phyloP scores from a whole-genome alignment of 2,329 filamentous ascomycete genomes.

The Raffaelea arxii region DNA sequence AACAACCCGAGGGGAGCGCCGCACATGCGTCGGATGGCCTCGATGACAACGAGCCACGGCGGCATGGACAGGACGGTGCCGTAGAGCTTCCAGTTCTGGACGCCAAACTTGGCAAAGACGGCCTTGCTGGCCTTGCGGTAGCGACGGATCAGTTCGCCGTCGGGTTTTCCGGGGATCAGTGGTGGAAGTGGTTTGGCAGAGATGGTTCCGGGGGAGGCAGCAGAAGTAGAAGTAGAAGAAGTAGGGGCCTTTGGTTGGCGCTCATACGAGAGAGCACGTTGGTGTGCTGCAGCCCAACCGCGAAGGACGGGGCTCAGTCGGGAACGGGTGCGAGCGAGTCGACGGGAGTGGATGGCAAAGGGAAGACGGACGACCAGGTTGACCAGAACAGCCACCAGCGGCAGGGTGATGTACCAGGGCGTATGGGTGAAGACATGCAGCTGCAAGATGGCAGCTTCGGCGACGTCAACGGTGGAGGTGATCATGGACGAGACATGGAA shows the following conservation, averaged over 20 bases:
- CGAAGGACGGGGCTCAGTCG: constrained; percentile 21
- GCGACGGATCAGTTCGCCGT: constrained; percentile 19
- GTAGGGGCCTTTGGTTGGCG: no score
- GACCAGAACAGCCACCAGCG: constrained; percentile 34
- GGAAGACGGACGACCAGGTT: constrained; percentile 35
- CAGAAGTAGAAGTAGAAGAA: no score
- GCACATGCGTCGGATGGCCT: constrained; percentile 38
- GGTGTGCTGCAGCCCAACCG: constrained; percentile 23
- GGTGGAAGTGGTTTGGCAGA: no score
- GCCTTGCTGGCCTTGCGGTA: constrained; percentile 13
- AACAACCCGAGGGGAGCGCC: constrained; percentile 28
- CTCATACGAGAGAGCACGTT: no score
- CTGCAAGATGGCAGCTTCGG: constrained; percentile 32
- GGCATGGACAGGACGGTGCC: constrained; percentile 30
- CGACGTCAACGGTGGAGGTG: constrained; percentile 22
- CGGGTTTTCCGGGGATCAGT: background rate
- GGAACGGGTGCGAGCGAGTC: constrained; percentile 19
- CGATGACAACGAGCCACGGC: constrained; percentile 40
- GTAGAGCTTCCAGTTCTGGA: constrained; percentile 38
- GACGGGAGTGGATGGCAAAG: constrained; percentile 28
- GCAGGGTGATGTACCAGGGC: constrained; percentile 46
- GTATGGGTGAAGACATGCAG: constrained; percentile 32
- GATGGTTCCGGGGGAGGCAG: no score
- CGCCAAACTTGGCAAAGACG: constrained; percentile 27
- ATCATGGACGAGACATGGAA: constrained; percentile 11